Evolutionary conservation across 306 rosid genomes (phyloP), one percentile per base, ranked within the genome.

Genomic region (Trichosanthes truncata): DNA sequence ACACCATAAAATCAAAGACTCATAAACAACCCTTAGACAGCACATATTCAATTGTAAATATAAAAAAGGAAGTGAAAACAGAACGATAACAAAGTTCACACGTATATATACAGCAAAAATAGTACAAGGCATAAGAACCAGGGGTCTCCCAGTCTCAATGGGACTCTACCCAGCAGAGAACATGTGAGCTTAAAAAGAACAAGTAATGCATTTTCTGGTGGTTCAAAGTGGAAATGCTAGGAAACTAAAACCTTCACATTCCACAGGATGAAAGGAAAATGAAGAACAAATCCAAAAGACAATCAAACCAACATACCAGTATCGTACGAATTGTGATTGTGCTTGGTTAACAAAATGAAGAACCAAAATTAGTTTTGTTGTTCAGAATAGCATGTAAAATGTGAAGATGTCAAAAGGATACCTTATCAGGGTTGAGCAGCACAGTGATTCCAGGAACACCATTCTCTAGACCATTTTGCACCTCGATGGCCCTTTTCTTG

Each of bases 361-460:
- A 62, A 41, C 35, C 20, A 13, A 9, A 38, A 21, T 6, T 59
- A 21, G 12, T 60, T 20, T 8, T 6, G 3, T n/a, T 20, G 6
- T 62, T 11, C 7, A 48, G 75, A n/a, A 3, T 40, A 26, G 53
- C 11, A 67, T 17, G 13, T 49, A 68, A 5, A 75, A 52, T 53
- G 43, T 78, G 76, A n/a, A 71, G 51, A 52, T 25, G 31, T 52
- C 36, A 48, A 49, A 12, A 53, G 55, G 63, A 31, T 88, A 91
- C 99, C 97, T 89, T 90, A 14, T 88, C 87, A 57, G 97, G 97
- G 49, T 95, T 95, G 83, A 91, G 35, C 41, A 78, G 63, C 84
- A 91, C 96, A 46, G 56, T 72, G 78, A 95, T 67, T 61, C 91
- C 93, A 80, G 79, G 1, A 71, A 69, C 77, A 7, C 83, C 82